Conservation (phyloP, 352 stramenopile genomes). For the Pythium insidiosum region DNA sequence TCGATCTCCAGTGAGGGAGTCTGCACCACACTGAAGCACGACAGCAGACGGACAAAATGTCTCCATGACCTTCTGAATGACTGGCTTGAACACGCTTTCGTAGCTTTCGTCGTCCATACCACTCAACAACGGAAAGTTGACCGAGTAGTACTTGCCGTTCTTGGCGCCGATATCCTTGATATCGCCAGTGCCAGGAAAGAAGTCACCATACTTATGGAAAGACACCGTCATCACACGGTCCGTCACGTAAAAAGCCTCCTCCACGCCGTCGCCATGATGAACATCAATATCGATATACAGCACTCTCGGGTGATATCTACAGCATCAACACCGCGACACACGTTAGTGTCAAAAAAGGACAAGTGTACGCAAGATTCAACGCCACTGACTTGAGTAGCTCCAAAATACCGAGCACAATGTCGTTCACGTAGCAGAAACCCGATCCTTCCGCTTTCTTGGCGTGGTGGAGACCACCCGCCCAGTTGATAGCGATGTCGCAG, state of each 20-base stretch:
- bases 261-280: slow-evolving; percentile 97
- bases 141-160: slow-evolving; percentile 91
- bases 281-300: slow-evolving; percentile 99
- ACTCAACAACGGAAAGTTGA: slow-evolving; percentile 96
- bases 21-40: slow-evolving; percentile 96
- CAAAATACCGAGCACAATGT: slow-evolving; percentile 98
- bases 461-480: slow-evolving; percentile 96
- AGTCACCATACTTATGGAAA: slow-evolving; percentile 99
- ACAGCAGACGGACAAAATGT: slow-evolving; percentile 87
- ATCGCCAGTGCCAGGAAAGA: slow-evolving; percentile 97
- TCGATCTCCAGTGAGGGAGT: slow-evolving; percentile 95
- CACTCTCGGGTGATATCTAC: slow-evolving; percentile 87
- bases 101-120: slow-evolving; percentile 96
- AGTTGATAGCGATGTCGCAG: slow-evolving; percentile 98
- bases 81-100: slow-evolving; percentile 95
- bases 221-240: slow-evolving; percentile 99
- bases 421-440: slow-evolving; percentile 97
- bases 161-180: slow-evolving; percentile 92
- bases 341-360: background rate
- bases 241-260: slow-evolving; percentile 95
- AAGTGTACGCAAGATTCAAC: too few relatives aligned
- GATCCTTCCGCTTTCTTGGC: slow-evolving; percentile 97
- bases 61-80: slow-evolving; percentile 93
- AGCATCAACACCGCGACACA: background rate
- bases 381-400: slow-evolving; percentile 95